phyloP scores from a whole-genome alignment of 2,329 filamentous ascomycete species.

The Hymenoscyphus repandus region DNA sequence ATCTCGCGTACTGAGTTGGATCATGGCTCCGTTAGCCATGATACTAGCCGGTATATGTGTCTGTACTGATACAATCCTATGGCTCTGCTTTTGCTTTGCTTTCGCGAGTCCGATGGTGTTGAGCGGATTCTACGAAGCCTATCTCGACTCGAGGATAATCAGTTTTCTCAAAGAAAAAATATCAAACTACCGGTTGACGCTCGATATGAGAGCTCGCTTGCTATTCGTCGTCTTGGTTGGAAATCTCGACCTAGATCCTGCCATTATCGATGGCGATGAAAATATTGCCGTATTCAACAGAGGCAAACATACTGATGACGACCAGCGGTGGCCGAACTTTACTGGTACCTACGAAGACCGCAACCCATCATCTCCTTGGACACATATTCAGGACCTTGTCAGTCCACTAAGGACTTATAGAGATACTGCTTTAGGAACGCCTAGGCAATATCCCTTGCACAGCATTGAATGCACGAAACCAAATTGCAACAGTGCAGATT shows the following conservation, averaged over 20 bases:
- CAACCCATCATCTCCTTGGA: constrained; percentile 15
- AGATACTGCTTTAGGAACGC: constrained; percentile 8
- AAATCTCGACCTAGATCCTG: constrained; percentile 20
- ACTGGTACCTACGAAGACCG: background rate
- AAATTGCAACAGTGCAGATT: constrained; percentile 5
- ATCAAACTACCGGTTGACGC: constrained; percentile 7
- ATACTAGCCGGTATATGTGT: constrained; percentile 10
- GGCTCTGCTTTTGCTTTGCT: constrained; percentile 18
- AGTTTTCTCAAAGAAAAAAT: constrained; percentile 12
- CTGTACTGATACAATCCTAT: constrained; percentile 12
- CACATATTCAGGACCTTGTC: constrained; percentile 15
- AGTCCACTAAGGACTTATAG: constrained; percentile 14
- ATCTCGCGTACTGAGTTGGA: constrained; percentile 4
- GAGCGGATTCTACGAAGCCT: constrained; percentile 16
- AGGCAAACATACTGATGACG: constrained; percentile 1
- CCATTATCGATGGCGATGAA: background rate
- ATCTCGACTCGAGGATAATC: constrained; percentile 16
- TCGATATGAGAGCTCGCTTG: constrained; percentile 17
- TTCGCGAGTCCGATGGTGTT: constrained; percentile 19
- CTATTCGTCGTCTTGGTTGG: constrained; percentile 19
- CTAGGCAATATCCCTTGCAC: constrained; percentile 15
- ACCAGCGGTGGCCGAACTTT: constrained; percentile 9
- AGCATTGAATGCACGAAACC: constrained; percentile 7
- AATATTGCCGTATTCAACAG: constrained; percentile 7
- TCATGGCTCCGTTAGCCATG: constrained; percentile 11